Base-by-base conservation (phyloP, 176 grass and related monocot species). In the Musa schizocarpa region DNA sequence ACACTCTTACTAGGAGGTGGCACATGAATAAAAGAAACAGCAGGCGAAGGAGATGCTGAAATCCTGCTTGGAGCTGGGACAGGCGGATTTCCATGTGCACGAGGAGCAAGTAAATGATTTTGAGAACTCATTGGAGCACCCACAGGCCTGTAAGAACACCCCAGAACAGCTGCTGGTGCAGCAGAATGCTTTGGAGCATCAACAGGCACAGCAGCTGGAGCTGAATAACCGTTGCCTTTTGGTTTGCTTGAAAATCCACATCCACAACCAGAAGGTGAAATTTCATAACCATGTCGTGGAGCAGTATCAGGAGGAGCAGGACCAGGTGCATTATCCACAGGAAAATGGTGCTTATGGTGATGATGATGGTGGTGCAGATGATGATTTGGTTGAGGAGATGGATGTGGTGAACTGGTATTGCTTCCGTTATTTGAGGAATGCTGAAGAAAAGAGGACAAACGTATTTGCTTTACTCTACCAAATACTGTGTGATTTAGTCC, bases 381-480 rank as follows among this genome's bases (percentile, higher is more conserved):
- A 25, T 59, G 78, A 13, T 80, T 77, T 52, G 87, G 85, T 63
- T 79, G 77, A 85, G 84, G 87, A 68, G 93, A 71, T 52, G 89
- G 89, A 83, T 73, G 78, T 56, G 87, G 87, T 14, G 87, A 82
- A 25, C 63, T 58, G 59, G 81, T 81, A 72, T 78, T 77, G 78
- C 73, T 70, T 14, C 63, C 58, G 27, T 61, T 81, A 63, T 81
- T 78, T 34, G 92, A 78, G 70, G 93, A 96, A 86, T 96, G 81
- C 16, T 59, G 82, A 71, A 96, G 89, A 82, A 88, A 88, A 11
- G 89, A 92, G 0, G 87, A 96, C 25, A 96, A 85, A 54, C 79
- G 91, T 76, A 88, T 83, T 81, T 90, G 89, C 76, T 96, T 92
- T 80, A 96, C 93, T 86, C 71, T 83, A 52, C 89, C 93, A 84